Base-by-base conservation (phyloP, 257 asterid species). In the Petunia secreta region DNA sequence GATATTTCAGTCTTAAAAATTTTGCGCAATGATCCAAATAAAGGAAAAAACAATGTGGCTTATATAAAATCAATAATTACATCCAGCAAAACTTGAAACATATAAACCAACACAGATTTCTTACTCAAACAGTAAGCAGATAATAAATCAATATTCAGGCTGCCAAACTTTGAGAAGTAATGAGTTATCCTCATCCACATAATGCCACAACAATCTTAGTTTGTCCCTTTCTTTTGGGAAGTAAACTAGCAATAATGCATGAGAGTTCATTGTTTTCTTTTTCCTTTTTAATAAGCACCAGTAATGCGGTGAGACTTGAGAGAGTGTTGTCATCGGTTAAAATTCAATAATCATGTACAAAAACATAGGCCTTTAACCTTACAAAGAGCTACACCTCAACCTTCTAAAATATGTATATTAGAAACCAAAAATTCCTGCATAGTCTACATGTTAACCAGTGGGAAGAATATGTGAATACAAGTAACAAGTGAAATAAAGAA, bases 401-500 rank as follows among this genome's bases (percentile, higher is more conserved):
- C 2, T 38, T 38, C 14, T 68, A 16, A 1, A 36, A 16, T 16
- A 9, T 0, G 3, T 38, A 71, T 5, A 48, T 0, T 34, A 48
- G 62, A 5, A 71, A 48, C 40, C 6, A 50, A 71, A 50, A 16
- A 71, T 0, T 50, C 46, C 62, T 10, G 25, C 7, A 71, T 11
- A 44, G 43, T 68, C 40, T 68, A 10, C 75, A 68, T n/a, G n/a
- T 57, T 4, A 57, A 14, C 4, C 39, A 43, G 39, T 67, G 34
- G 55, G 75, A 43, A 43, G 39, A 43, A 67, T 67, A 41, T 67
- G 55, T 16, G 39, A 43, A 67, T 41, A 67, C 39, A 43, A 67
- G 44, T 50, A 48, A 71, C 34, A 71, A 50, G 11, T 50, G 16
- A 79, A 76, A 46, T 25, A 16, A 75, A 83, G 52, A 76, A 76